Evolutionary conservation across 2,329 filamentous ascomycete genomes (phyloP), one percentile per base, ranked within the genome.

Genomic region (Paracoccidioides lutzii): DNA sequence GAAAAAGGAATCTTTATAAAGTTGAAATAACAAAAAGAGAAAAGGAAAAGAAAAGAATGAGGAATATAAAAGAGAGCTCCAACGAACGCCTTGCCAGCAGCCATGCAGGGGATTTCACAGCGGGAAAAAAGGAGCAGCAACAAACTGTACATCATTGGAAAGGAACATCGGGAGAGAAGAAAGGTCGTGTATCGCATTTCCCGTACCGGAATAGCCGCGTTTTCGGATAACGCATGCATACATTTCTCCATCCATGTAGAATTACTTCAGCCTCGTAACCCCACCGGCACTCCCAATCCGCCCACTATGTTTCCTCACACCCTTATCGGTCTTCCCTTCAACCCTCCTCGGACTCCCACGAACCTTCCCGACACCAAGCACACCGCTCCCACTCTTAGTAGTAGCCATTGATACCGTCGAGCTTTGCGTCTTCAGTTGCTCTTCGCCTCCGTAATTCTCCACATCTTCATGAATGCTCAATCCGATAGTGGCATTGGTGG

Each of bases 401-500:
- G 72, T 69, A 5, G 73, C 22, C 22, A 22, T 22, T 22, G 22
- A 22, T 2, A 22, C 22, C 22, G 22, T 22, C 22, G 22, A 71
- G 44, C 78, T 77, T 58, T 82, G 81, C 1, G 70, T 69, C 28
- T 60, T 63, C 2, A 64, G 60, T 57, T 42, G 62, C 28, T 57
- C 54, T 30, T 54, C 40, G 51, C 69, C 75, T 63, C 65, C 70
- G 83, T 82, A 67, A 63, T 89, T 89, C 67, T 89, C 85, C 9
- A 81, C 79, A 61, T 89, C 85, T 58, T 85, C 81, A 22, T 73
- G 70, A 30, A 72, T 68, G 41, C 86, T 84, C 63, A 86, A 82
- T 55, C 84, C 78, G 10, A 86, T 84, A 3, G 84, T 87, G 3
- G 83, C 84, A 3, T 84, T 87, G 3, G 83, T 84, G 3, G 82